These are phyloP conservation scores for Kodamaea ohmeri DNA, from an alignment of 1,139 yeast species.

Conservation along the genomic window DNA sequence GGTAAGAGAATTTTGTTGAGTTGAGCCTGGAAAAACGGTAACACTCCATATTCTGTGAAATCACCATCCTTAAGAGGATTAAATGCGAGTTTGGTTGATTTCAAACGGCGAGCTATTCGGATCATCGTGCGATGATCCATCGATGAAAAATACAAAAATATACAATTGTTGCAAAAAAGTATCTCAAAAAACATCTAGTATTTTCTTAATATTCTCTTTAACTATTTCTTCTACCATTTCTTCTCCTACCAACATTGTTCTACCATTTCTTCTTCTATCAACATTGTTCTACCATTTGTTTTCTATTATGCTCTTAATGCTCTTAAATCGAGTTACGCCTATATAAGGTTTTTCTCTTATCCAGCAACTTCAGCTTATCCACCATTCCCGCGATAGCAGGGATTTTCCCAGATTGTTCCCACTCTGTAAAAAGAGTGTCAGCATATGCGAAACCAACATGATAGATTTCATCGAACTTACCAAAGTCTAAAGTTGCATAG, in stretches of 20 bases:
- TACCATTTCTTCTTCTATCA: not conserved
- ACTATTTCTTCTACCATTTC: too few relatives aligned
- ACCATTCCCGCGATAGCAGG: slow-evolving; percentile 62
- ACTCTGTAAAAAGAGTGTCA: slow-evolving; percentile 50
- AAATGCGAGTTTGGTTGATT: slow-evolving; percentile 1
- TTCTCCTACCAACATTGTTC: too few relatives aligned
- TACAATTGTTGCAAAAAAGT: too few relatives aligned
- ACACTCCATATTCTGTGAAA: slow-evolving; percentile 25
- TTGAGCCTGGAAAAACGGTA: slow-evolving; percentile 29
- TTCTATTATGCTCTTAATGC: not conserved
- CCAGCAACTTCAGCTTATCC: slow-evolving; percentile 20
- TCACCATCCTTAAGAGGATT: slow-evolving; percentile 13
- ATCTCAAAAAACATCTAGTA: too few relatives aligned
- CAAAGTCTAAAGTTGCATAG: slow-evolving; percentile 89
- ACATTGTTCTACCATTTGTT: not conserved
- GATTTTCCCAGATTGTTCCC: slow-evolving; percentile 53
- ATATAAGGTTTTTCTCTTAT: slow-evolving; percentile 27
- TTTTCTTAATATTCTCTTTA: too few relatives aligned
- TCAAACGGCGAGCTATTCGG: not conserved
- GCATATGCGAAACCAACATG: slow-evolving; percentile 80
- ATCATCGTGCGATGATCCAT: slow-evolving; percentile 4
- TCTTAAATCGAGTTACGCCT: slow-evolving; percentile 63
- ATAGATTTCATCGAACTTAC: slow-evolving; percentile 85
- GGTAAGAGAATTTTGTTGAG: slow-evolving; percentile 19
- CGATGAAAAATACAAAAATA: too few relatives aligned